Evolutionary conservation across 164 flowering plant species (phyloP), one percentile per base, ranked within the genome.

Genomic region (Kingdonia uniflora): DNA sequence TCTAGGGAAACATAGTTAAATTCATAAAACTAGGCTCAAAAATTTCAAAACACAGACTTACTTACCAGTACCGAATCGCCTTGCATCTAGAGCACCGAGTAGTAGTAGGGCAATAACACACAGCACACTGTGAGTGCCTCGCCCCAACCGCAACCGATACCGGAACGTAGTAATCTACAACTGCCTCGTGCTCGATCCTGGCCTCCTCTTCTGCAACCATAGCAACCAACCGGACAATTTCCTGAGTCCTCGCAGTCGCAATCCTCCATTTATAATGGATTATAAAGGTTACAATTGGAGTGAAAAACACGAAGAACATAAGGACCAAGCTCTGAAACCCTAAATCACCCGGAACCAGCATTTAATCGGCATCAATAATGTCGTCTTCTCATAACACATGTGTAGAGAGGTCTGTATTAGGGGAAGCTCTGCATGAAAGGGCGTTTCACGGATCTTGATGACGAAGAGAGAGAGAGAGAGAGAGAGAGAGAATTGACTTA

Each of bases 1-100:
- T 3, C 35, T 8, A n/a, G n/a, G n/a, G 6, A 29, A 29, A 29
- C 35, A 29, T 29, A 4, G 8, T 29, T 29, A 3, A 29, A 29
- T 8, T 3, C 4, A 4, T 3, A 29, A 29, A 29, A 3, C 8
- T 29, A 3, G 35, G 6, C 8, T 3, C 35, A 29, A 29, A 29
- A 29, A 3, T 8, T 3, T 21, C 51, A 20, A 48, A 48, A 15
- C 11, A 21, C 51, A 23, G 51, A 13, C 16, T 45, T 45, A 13
- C n/a, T n/a, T 61, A 85, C 95, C 95, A 85, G 60, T 85, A 85
- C 14, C 78, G 68, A 57, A 79, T 84, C 1, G 76, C 73, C 63
- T 85, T 85, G 76, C 95, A 85, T 12, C 75, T 74, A 16, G 89
- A 57, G 42, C 95, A 85, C 33, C 95, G 71, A 2, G 80, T 77